Evolutionary conservation across 768 basidiomycete species (phyloP).

Genomic region (Mycena olivaceomarginata): DNA sequence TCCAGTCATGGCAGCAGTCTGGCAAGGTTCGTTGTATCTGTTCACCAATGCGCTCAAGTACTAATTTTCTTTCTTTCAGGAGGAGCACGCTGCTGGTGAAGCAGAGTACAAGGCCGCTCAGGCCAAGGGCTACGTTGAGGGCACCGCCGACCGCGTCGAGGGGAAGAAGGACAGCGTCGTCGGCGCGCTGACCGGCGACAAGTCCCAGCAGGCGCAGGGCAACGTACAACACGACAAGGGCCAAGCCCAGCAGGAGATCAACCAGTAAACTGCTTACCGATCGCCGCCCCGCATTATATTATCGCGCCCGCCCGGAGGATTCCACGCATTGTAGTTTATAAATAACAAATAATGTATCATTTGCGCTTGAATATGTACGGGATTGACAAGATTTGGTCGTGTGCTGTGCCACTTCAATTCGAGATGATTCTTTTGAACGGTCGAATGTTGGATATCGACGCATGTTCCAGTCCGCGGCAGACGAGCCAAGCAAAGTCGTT

Average conservation of each 20-base stretch:
- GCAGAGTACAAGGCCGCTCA: slow-evolving; percentile 57
- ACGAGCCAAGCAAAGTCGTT: no score
- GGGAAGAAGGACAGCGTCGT: slow-evolving; percentile 60
- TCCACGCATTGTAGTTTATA: background rate
- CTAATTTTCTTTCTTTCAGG: background rate
- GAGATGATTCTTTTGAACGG: no score
- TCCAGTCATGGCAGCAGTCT: slow-evolving; percentile 54
- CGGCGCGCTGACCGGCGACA: slow-evolving; percentile 62
- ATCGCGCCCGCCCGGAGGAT: background rate
- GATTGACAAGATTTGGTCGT: background rate
- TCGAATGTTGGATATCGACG: no score
- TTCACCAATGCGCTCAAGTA: no score
- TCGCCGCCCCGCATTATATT: background rate
- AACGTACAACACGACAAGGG: slow-evolving; percentile 72
- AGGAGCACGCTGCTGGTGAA: slow-evolving; percentile 64
- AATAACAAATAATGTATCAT: slow-evolving; percentile 6
- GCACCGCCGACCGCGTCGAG: slow-evolving; percentile 56
- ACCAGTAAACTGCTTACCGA: slow-evolving; percentile 10
- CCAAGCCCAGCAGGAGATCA: slow-evolving; percentile 63
- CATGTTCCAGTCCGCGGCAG: no score
- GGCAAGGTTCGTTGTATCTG: slow-evolving; percentile 47
- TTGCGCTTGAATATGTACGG: background rate
- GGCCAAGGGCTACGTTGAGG: slow-evolving; percentile 61
- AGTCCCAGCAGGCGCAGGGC: slow-evolving; percentile 60
- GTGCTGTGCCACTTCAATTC: no score